A percentile compares a stretch with the other conserved stretches of the same genome.
phyloP scores from a whole-genome alignment of 192 early-diverging fungal species.

The Geosiphon pyriformis region DNA sequence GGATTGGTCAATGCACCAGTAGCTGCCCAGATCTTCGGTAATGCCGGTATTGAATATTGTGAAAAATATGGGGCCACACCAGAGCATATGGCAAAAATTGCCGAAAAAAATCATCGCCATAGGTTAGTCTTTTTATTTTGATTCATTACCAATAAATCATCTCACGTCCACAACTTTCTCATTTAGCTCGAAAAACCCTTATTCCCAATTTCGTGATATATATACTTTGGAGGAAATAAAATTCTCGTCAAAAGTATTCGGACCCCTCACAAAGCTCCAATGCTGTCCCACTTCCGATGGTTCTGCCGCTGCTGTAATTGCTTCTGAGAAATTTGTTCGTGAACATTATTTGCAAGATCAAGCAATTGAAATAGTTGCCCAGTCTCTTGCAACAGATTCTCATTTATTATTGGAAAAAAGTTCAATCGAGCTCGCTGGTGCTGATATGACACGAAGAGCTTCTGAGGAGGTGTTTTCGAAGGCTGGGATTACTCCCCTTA shows the following conservation, averaged over 20 bases:
- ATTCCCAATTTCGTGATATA: constrained; percentile 62
- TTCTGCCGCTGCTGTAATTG: constrained; percentile 58
- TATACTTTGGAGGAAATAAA: constrained; percentile 60
- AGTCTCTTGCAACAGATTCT: constrained; percentile 70
- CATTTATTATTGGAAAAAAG: constrained; percentile 45
- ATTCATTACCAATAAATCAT: too few species aligned
- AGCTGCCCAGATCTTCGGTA: constrained; percentile 67
- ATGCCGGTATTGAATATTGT: constrained; percentile 65
- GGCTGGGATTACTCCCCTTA: constrained; percentile 53
- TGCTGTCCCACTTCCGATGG: constrained; percentile 76
- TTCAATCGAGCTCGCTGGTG: constrained; percentile 56
- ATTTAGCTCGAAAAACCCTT: constrained; percentile 57
- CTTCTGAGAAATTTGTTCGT: constrained; percentile 59
- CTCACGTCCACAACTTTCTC: too few species aligned
- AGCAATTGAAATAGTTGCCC: constrained; percentile 63
- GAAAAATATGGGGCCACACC: constrained; percentile 56
- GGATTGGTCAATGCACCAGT: constrained; percentile 51
- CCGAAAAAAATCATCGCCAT: constrained; percentile 70
- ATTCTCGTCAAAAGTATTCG: constrained; percentile 56
- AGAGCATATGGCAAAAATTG: constrained; percentile 61
- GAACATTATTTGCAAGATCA: constrained; percentile 55
- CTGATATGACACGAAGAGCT: constrained; percentile 67
- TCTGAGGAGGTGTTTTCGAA: constrained; percentile 46
- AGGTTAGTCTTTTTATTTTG: constrained; percentile 30
- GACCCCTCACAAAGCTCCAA: constrained; percentile 68